A percentile compares a stretch with the other conserved stretches of the same genome.
Evolutionary conservation across 1,284 basidiomycete genomes (phyloP).

Genomic region (Pascua guehoae): DNA sequence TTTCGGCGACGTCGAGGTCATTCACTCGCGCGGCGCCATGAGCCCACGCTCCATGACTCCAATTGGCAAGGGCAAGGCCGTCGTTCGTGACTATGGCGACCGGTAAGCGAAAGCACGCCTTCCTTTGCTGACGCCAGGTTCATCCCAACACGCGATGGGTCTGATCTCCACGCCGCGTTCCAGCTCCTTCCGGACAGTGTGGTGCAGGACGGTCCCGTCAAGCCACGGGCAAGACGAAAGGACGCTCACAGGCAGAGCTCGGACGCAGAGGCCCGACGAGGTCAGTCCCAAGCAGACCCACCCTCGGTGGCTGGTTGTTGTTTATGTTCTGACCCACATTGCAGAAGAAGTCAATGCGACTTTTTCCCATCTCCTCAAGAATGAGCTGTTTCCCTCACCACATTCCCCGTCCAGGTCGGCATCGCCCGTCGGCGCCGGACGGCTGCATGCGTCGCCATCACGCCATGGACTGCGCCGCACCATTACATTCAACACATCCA

Average conservation of each 20-base stretch:
- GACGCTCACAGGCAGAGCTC: conserved; percentile 35
- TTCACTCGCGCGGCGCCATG: background rate
- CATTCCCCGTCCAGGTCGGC: conserved; percentile 21
- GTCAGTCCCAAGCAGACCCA: conserved; percentile 24
- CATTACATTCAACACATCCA: conserved; percentile 27
- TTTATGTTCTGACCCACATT: conserved; percentile 1
- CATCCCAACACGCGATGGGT: conserved; percentile 55
- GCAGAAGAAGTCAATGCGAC: conserved; percentile 56
- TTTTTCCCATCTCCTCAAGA: conserved; percentile 54
- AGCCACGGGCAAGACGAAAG: conserved; percentile 38
- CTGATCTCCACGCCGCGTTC: conserved; percentile 53
- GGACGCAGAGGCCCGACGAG: conserved; percentile 50
- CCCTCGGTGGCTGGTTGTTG: background rate
- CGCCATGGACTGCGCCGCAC: conserved; percentile 29
- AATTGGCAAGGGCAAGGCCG: conserved; percentile 29
- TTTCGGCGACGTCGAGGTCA: conserved; percentile 27
- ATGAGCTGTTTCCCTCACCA: conserved; percentile 52
- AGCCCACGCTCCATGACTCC: conserved; percentile 28
- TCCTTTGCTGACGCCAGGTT: conserved; percentile 43
- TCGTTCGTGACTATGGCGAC: conserved; percentile 47
- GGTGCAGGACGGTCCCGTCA: conserved; percentile 21
- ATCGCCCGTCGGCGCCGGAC: conserved; percentile 20
- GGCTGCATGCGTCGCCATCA: conserved; percentile 24
- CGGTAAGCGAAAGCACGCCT: conserved; percentile 32
- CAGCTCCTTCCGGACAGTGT: conserved; percentile 50